Evolutionary conservation across 139 green algal genomes (phyloP), one percentile per base, ranked within the genome.

Genomic region (Nannochloris sp.): DNA sequence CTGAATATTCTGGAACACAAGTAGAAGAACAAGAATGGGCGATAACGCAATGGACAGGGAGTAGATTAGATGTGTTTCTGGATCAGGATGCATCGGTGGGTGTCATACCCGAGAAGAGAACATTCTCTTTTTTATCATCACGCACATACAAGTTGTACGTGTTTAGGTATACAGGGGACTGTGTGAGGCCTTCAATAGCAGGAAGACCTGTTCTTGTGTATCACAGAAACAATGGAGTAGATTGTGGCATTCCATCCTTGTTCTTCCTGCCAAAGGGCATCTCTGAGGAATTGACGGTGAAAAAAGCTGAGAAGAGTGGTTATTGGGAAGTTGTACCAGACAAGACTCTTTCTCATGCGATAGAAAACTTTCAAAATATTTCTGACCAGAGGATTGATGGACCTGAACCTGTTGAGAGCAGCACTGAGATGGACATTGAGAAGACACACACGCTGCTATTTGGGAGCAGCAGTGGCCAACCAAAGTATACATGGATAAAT

Each of bases 21-120:
- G 18, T 23, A 29, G 10, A 27, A 29, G 19, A 51, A 53, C 21
- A 25, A 8, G 19, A 58, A 58, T 64, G 57, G 57, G 19, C 23
- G n/a, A 18, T 64, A 21, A 23, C 57, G 4, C 57, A 64, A 51
- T 64, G 57, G 57, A 58, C 16, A 25, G 46, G 46, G 18, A 53
- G 18, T 25, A 53, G n/a, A 21, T 53, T 53, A 21, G 46, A 53
- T 19, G 46, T 53, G 46, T 53, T 53, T 53, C 15, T 53, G 16
- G 46, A 53, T 53, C 46, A 53, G n/a, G 46, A 53, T 53, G 46
- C 46, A 21, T 53, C n/a, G 7, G 46, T 53, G 8, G 46, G n/a
- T 21, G 16, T 10, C 18, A 53, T 53, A 25, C 46, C 46, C 1
- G 46, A 53, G n/a, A 53, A 53, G 46, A 19, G 46, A 21, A 21